A percentile compares a stretch with the other conserved stretches of the same genome.
phyloP scores from a whole-genome alignment of 106 monocot genomes.

The Dendrobium huoshanense region DNA sequence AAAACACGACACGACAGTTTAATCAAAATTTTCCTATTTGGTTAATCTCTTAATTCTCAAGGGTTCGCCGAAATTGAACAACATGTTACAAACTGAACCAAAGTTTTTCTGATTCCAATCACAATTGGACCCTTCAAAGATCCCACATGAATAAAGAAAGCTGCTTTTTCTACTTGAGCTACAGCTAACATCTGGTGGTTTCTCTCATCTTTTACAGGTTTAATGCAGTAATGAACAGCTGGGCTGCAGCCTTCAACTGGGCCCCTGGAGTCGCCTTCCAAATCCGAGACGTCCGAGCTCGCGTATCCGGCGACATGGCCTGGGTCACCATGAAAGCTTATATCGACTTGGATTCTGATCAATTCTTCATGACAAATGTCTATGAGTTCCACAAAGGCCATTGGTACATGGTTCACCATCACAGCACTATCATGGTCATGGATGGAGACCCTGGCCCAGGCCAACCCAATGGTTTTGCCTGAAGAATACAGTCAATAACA shows the following conservation, averaged over 20 bases:
- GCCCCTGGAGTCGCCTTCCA: conserved; percentile 42
- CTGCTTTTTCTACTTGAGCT: neutral
- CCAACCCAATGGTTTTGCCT: conserved; percentile 22
- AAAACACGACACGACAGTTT: too few species aligned
- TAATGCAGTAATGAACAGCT: conserved; percentile 51
- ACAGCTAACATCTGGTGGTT: neutral
- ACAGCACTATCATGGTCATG: conserved; percentile 39
- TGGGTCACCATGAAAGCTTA: conserved; percentile 84
- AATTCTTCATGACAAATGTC: conserved; percentile 69
- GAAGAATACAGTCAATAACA: neutral
- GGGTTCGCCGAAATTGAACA: too few species aligned
- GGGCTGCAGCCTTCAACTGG: conserved; percentile 61
- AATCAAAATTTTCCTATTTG: too few species aligned
- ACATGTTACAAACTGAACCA: too few species aligned
- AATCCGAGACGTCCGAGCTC: conserved; percentile 58
- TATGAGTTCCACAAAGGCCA: conserved; percentile 52
- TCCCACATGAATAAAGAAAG: too few species aligned
- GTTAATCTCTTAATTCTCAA: too few species aligned
- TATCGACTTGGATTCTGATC: conserved; percentile 41
- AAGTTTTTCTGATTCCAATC: too few species aligned
- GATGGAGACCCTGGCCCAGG: conserved; percentile 21
- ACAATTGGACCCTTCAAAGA: too few species aligned
- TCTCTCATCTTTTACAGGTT: conserved; percentile 23
- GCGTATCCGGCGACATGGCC: conserved; percentile 48
- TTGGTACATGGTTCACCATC: conserved; percentile 87